Conservation (phyloP, 805 yeast species). For the Wickerhamomyces mucosus region DNA sequence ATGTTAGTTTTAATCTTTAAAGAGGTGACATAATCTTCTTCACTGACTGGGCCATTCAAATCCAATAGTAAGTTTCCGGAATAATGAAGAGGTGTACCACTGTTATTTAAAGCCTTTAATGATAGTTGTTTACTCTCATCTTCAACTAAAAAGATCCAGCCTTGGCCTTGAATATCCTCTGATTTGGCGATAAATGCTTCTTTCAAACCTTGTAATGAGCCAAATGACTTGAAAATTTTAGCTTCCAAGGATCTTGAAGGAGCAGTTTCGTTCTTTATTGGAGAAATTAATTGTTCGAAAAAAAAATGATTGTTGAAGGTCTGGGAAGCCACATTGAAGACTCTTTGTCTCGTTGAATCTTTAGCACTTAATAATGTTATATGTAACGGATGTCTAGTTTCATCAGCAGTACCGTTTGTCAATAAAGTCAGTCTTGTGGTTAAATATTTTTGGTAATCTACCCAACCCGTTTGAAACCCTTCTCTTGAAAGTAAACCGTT, state of each 20-base stretch:
- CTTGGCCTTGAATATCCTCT: constrained; percentile 40
- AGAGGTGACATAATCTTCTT: constrained; percentile 37
- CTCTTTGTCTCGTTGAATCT: constrained; percentile 52
- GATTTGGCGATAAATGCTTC: constrained; percentile 7
- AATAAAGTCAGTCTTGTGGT: constrained; percentile 50
- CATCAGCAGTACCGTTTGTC: constrained; percentile 74
- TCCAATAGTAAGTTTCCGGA: constrained; percentile 66
- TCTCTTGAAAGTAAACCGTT: constrained; percentile 52
- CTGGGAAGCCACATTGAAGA: constrained; percentile 86
- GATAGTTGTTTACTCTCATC: constrained; percentile 47
- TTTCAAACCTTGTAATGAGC: constrained; percentile 18
- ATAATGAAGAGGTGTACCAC: constrained; percentile 69
- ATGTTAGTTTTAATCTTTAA: constrained; percentile 34
- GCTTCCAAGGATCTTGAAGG: constrained; percentile 28
- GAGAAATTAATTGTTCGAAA: constrained; percentile 46
- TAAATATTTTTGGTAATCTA: constrained; percentile 61
- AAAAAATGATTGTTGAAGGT: constrained; percentile 89
- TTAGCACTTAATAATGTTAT: constrained; percentile 58
- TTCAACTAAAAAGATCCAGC: constrained; percentile 72
- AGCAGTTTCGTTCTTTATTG: constrained; percentile 16
- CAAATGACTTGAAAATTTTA: constrained; percentile 29
- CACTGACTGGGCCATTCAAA: constrained; percentile 60
- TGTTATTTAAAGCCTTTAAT: constrained; percentile 51
- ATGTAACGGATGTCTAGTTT: constrained; percentile 66
- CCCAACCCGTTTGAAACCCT: constrained; percentile 74